phyloP scores from a whole-genome alignment of 495 filamentous ascomycete genomes.

The Aspergillus saccharolyticus region DNA sequence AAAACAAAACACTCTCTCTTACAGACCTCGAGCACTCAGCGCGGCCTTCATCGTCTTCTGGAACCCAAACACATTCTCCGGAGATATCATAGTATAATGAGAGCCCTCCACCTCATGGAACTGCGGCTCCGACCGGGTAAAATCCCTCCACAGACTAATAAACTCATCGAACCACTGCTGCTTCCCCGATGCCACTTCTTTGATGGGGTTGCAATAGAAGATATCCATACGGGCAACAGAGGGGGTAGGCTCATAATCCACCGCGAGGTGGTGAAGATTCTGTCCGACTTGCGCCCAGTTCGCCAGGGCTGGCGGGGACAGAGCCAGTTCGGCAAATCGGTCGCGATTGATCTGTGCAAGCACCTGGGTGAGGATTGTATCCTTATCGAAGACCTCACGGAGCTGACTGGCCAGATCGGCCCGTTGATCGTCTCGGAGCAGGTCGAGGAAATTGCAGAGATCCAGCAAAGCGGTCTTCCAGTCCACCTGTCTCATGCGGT shows the following conservation, averaged over 20 bases:
- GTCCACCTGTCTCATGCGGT: constrained; percentile 41
- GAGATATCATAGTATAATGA: not conserved
- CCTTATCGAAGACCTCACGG: constrained; percentile 22
- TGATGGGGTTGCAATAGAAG: constrained; percentile 42
- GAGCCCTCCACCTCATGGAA: not conserved
- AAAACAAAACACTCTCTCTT: too few species aligned
- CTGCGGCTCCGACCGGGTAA: constrained; percentile 9
- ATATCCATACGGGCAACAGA: constrained; percentile 41
- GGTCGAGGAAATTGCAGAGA: constrained; percentile 43
- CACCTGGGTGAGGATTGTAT: not conserved
- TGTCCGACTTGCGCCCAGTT: constrained; percentile 40
- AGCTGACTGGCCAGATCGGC: constrained; percentile 14
- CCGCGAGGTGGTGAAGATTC: constrained; percentile 35
- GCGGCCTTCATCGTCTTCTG: not conserved
- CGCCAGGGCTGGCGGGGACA: constrained; percentile 22
- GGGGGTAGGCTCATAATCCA: constrained; percentile 47
- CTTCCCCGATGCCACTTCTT: constrained; percentile 28
- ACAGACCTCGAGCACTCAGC: not conserved
- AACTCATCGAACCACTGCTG: constrained; percentile 38
- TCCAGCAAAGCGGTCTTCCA: constrained; percentile 42
- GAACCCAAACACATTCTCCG: constrained; percentile 2
- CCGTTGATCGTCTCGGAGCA: constrained; percentile 31
- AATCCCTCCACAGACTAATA: constrained; percentile 39
- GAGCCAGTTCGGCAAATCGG: constrained; percentile 35
- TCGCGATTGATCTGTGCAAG: not conserved